Evolutionary conservation across 2,329 filamentous ascomycete genomes (phyloP).

Genomic region (Pseudocercospora macadamiae): DNA sequence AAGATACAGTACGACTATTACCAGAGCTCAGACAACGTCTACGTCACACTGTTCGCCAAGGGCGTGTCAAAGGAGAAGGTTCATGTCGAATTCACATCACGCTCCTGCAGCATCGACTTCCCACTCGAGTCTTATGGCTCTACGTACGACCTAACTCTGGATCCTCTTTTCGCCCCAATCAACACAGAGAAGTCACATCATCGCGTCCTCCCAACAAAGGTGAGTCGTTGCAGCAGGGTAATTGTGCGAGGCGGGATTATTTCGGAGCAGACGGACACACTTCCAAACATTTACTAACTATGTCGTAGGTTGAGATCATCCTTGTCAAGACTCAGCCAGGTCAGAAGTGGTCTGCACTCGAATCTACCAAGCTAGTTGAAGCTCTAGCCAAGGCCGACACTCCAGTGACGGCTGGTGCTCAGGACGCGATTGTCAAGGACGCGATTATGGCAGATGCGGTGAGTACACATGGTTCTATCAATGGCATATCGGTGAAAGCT

Average conservation of each 20-base stretch:
- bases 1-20: slow-evolving; percentile 73
- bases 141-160: slow-evolving; percentile 64
- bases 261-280: too few species aligned
- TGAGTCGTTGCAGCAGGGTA: too few species aligned
- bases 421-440: background rate
- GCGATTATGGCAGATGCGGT: slow-evolving; percentile 20
- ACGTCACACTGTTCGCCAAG: slow-evolving; percentile 68
- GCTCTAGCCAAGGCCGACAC: slow-evolving; percentile 20
- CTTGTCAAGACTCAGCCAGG: slow-evolving; percentile 69
- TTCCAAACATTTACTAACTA: too few species aligned
- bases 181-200: slow-evolving; percentile 63
- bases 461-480: too few species aligned
- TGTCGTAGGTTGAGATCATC: slow-evolving; percentile 75
- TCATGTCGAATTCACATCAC: slow-evolving; percentile 52
- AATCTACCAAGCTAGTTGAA: slow-evolving; percentile 46
- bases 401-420: background rate
- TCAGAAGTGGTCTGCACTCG: slow-evolving; percentile 68
- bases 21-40: slow-evolving; percentile 63
- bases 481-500: too few species aligned
- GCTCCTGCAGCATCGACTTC: slow-evolving; percentile 61
- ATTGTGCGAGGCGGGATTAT: too few species aligned
- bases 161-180: slow-evolving; percentile 69
- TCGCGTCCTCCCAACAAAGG: slow-evolving; percentile 75
- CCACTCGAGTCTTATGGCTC: slow-evolving; percentile 54
- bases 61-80: slow-evolving; percentile 62